A percentile compares a stretch with the other conserved stretches of the same genome.
phyloP scores from a whole-genome alignment of 2,329 filamentous ascomycete species.

The Coniella vitis region DNA sequence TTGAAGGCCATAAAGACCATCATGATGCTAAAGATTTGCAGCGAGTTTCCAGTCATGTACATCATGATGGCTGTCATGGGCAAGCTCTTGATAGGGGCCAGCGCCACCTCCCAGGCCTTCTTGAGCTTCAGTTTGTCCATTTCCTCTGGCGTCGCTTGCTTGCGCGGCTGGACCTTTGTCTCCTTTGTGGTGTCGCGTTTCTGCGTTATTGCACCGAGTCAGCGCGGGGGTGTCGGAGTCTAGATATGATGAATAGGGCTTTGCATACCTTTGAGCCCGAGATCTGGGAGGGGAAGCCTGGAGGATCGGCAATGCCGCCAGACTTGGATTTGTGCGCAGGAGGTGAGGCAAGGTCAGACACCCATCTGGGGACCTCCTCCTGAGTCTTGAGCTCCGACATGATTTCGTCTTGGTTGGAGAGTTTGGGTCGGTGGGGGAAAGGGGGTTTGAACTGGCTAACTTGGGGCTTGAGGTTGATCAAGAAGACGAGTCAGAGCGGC shows the following conservation, averaged over 20 bases:
- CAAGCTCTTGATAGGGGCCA: conserved; percentile 86
- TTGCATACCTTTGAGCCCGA: conserved; percentile 47
- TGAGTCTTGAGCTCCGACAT: conserved; percentile 23
- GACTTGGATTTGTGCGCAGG: conserved; percentile 57
- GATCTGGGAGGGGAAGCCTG: conserved; percentile 63
- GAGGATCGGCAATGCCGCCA: conserved; percentile 70
- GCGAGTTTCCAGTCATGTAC: conserved; percentile 99
- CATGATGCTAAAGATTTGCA: conserved; percentile 99
- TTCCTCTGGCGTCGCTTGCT: conserved; percentile 69
- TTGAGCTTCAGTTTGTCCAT: conserved; percentile 96
- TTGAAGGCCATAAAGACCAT: conserved; percentile 99
- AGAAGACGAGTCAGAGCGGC: neutral
- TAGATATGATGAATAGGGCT: conserved; percentile 6
- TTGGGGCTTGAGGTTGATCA: neutral
- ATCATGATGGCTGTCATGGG: conserved; percentile 99
- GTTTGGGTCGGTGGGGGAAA: neutral
- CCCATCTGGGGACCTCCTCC: conserved; percentile 63
- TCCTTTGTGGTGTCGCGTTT: conserved; percentile 44
- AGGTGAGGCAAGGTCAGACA: conserved; percentile 67
- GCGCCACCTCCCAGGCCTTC: conserved; percentile 96
- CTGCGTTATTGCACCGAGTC: conserved; percentile 22
- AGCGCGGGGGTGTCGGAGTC: neutral
- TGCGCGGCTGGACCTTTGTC: conserved; percentile 45
- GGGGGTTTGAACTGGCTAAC: neutral
- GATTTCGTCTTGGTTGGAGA: neutral